phyloP scores from a whole-genome alignment of 2,329 filamentous ascomycete genomes.

The Clarireedia hainanense region DNA sequence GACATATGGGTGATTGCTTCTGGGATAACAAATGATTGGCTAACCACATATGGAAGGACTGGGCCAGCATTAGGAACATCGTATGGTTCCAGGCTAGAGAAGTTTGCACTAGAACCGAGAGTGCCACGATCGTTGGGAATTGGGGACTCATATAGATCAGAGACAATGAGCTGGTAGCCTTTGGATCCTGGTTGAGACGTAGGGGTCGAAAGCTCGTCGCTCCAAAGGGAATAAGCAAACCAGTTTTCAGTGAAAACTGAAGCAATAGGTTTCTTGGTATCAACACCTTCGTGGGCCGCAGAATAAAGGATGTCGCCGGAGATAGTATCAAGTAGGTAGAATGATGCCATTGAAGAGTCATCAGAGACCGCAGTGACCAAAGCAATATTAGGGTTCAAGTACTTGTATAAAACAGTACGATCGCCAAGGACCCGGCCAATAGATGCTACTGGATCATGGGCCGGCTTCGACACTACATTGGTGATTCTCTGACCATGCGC shows the following conservation, averaged over 20 bases:
- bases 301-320: conserved; percentile 75
- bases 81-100: conserved; percentile 66
- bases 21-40: conserved; percentile 74
- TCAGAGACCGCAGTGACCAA: conserved; percentile 65
- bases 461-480: conserved; percentile 57
- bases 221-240: conserved; percentile 79
- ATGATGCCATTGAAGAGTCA: conserved; percentile 49
- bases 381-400: conserved; percentile 79
- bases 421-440: conserved; percentile 92
- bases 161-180: conserved; percentile 78
- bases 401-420: conserved; percentile 93
- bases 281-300: conserved; percentile 63
- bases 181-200: conserved; percentile 54
- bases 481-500: conserved; percentile 59
- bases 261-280: conserved; percentile 63
- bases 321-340: conserved; percentile 79
- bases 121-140: conserved; percentile 77
- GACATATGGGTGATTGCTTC: conserved; percentile 72
- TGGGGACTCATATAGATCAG: conserved; percentile 85
- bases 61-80: conserved; percentile 43
- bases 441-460: conserved; percentile 83
- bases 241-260: conserved; percentile 89
- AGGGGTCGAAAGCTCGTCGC: conserved; percentile 49
- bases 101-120: conserved; percentile 61
- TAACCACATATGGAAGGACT: conserved; percentile 64